Percentiles rank a stretch among this genome's conserved stretches.
Evolutionary conservation across 2,329 filamentous ascomycete genomes (phyloP).

Genomic region (Trichoderma brevicompactum): DNA sequence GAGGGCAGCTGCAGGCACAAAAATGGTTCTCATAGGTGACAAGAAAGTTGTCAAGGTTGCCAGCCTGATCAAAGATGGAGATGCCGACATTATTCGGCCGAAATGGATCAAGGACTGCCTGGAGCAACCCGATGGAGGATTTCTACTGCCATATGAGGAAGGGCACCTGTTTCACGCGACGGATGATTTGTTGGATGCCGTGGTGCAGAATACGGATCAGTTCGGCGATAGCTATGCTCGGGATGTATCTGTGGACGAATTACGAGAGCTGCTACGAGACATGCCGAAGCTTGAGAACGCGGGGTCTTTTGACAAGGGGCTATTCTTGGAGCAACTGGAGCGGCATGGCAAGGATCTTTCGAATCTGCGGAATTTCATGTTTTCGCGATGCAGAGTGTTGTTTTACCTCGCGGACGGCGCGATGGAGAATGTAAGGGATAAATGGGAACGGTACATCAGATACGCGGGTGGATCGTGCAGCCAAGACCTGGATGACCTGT

Average conservation of each 20-base stretch:
- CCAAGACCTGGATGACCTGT: conserved; percentile 53
- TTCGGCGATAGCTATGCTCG: conserved; percentile 84
- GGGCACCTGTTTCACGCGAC: conserved; percentile 74
- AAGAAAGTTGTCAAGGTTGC: conserved; percentile 81
- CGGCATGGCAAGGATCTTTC: conserved; percentile 59
- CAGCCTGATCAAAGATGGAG: conserved; percentile 74
- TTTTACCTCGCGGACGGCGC: conserved; percentile 43
- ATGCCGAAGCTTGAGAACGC: conserved; percentile 56
- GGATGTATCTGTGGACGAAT: conserved; percentile 66
- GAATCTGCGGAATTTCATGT: conserved; percentile 56
- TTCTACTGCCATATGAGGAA: conserved; percentile 66
- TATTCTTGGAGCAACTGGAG: conserved; percentile 60
- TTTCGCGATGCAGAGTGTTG: conserved; percentile 51
- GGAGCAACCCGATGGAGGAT: conserved; percentile 57
- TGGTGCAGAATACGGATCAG: conserved; percentile 69
- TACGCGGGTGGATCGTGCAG: conserved; percentile 71
- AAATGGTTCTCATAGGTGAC: conserved; percentile 77
- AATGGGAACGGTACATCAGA: conserved; percentile 59
- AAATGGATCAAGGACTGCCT: conserved; percentile 86
- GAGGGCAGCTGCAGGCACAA: conserved; percentile 63
- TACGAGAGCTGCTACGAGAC: conserved; percentile 55
- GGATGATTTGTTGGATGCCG: conserved; percentile 57
- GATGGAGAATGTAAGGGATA: conserved; percentile 45
- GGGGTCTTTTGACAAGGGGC: conserved; percentile 48
- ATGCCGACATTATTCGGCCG: conserved; percentile 74